These are phyloP conservation scores for Ophiostoma sp. DNA, from an alignment of 2,329 filamentous ascomycete genomes.

Conservation along the genomic window DNA sequence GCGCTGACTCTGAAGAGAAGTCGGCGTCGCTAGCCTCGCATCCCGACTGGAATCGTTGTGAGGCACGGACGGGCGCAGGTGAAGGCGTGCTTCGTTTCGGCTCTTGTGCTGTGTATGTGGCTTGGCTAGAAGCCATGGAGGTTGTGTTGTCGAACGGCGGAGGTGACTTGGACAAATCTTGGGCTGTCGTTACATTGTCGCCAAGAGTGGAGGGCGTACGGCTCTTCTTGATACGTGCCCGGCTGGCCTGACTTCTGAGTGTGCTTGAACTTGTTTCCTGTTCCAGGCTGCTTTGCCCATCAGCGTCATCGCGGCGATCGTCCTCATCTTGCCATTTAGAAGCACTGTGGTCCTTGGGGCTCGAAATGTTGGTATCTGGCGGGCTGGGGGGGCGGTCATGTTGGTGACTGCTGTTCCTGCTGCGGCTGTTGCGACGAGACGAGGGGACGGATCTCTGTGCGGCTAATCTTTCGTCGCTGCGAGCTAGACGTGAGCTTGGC, in stretches of 20 bases:
- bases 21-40: slow-evolving; percentile 42
- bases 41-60: slow-evolving; percentile 25
- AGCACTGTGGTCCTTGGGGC: slow-evolving; percentile 36
- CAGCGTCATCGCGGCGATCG: slow-evolving; percentile 10
- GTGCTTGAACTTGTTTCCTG: slow-evolving; percentile 25
- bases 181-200: slow-evolving; percentile 32
- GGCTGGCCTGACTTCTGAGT: slow-evolving; percentile 18
- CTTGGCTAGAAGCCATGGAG: slow-evolving; percentile 55
- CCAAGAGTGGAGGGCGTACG: slow-evolving; percentile 22
- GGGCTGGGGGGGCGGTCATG: slow-evolving; percentile 56
- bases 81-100: neutral
- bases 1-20: slow-evolving; percentile 47
- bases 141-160: slow-evolving; percentile 44
- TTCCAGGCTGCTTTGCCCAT: slow-evolving; percentile 29
- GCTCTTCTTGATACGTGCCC: slow-evolving; percentile 19
- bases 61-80: neutral
- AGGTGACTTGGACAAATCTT: slow-evolving; percentile 47
- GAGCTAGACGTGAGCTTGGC: slow-evolving; percentile 17
- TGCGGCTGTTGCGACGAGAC: slow-evolving; percentile 39
- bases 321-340: slow-evolving; percentile 1
- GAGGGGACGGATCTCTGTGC: slow-evolving; percentile 33
- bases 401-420: slow-evolving; percentile 32
- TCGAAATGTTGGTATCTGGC: slow-evolving; percentile 57
- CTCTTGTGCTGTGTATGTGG: slow-evolving; percentile 39
- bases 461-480: slow-evolving; percentile 6